A percentile compares a stretch with the other conserved stretches of the same genome.
Conservation (phyloP, 2,329 filamentous ascomycete species). For the Pezicula rhizophila region DNA sequence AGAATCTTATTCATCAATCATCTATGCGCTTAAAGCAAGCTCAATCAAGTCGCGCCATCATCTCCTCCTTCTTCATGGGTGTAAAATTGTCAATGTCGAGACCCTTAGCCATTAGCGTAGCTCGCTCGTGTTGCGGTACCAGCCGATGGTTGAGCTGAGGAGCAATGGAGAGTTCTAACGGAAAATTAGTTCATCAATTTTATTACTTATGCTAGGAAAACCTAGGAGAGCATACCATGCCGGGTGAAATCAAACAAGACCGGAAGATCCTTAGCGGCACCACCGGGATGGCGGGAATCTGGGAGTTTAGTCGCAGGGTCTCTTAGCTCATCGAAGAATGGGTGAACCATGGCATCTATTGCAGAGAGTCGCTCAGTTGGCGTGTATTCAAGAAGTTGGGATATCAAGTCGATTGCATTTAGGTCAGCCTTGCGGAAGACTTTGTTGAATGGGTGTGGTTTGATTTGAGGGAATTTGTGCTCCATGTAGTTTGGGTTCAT, state of each 20-base stretch:
- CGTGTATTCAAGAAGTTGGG: conserved; percentile 89
- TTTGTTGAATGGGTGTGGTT: conserved; percentile 98
- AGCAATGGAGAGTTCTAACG: conserved; percentile 87
- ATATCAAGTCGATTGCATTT: conserved; percentile 92
- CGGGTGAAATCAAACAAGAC: conserved; percentile 87
- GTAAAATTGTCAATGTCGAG: conserved; percentile 93
- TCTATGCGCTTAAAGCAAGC: conserved; percentile 23
- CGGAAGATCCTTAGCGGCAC: conserved; percentile 74
- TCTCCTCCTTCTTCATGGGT: conserved; percentile 86
- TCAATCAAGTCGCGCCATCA: conserved; percentile 98
- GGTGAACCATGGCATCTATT: conserved; percentile 94
- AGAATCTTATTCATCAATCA: conserved; percentile 29
- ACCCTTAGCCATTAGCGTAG: conserved; percentile 67
- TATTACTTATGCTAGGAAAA: neutral
- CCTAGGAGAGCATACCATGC: conserved; percentile 62
- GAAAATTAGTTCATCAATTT: conserved; percentile 6
- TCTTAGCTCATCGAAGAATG: conserved; percentile 95
- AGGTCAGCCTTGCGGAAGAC: conserved; percentile 95
- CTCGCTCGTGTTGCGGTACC: conserved; percentile 75
- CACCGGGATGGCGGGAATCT: conserved; percentile 85
- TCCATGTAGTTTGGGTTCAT: conserved; percentile 99
- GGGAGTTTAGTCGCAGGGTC: conserved; percentile 87
- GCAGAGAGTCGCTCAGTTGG: conserved; percentile 91
- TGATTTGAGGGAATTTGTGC: conserved; percentile 99
- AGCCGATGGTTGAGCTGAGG: conserved; percentile 82